Base-by-base conservation (phyloP, 176 grass and related monocot species). In the Thinopyrum elongatum region DNA sequence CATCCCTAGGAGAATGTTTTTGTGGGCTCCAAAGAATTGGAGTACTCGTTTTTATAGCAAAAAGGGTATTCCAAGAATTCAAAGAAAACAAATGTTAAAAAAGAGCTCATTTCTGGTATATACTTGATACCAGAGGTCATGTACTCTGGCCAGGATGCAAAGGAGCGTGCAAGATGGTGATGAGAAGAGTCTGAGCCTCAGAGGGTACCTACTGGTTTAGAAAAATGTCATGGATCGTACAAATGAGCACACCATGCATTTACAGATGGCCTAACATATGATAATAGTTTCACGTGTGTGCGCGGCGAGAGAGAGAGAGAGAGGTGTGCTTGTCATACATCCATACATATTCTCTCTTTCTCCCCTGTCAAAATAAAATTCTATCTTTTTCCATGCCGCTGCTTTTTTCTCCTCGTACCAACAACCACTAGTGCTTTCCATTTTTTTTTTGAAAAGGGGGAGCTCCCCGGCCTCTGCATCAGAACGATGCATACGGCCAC, bases 1-100 rank as follows among this genome's bases (percentile, higher is more conserved):
- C 74, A 74, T 83, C 79, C 74, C 65, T 65, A 90, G 84, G 68
- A 90, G 89, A 90, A 90, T 90, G 85, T 90, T 74, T 83, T 60
- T 10, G 74, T 46, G 80, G 80, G 34, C 22, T 4, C 75, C 22
- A 61, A 80, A 66, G 75, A 83, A 57, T 8, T 65, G 65, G 17
- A 22, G 33, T 44, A 49, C 33, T 68, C 1, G 2, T 34, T 44
- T 73, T 33, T 26, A 71, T 46, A 55, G 17, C 7, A 2, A 83
- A 72, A 83, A 28, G 33, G 36, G 30, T 69, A 69, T 3, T 69
- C 30, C 30, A 19, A 69, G 30, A 15, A 35, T 34, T 35, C 30
- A 17, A 69, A 1, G 21, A 17, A 69, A 3, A 8, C 35, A 35
- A 68, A 68, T 10, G 61, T 31, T 31, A 31, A 31, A 70, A 82